These are phyloP conservation scores for Cicer cuneatum DNA, from an alignment of 306 rosid species.

Conservation along the genomic window DNA sequence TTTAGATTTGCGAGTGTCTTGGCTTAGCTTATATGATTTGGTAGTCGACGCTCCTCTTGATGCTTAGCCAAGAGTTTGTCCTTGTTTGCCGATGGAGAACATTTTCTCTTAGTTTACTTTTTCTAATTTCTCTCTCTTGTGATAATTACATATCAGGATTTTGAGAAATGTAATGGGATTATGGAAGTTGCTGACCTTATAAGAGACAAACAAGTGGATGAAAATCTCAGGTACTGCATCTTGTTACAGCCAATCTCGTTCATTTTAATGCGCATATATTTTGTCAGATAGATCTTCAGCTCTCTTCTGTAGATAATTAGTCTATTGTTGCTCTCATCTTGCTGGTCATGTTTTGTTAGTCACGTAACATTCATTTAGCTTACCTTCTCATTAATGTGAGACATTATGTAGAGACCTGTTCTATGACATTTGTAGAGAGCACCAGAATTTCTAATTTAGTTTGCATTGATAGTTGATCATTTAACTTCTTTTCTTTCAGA, in stretches of 20 bases:
- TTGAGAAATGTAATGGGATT: constrained; percentile 75
- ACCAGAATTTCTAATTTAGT: not conserved
- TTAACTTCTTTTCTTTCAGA: constrained; percentile 9
- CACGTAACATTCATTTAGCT: not conserved
- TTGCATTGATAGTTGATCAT: constrained; percentile 1
- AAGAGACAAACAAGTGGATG: constrained; percentile 85
- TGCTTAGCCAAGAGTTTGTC: constrained; percentile 27
- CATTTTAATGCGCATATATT: constrained; percentile 2
- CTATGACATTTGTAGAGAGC: not conserved
- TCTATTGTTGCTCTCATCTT: not conserved
- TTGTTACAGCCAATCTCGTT: constrained; percentile 21
- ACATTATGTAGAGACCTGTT: constrained; percentile 21
- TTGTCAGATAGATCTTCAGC: constrained; percentile 9
- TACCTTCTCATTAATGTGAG: constrained; percentile 26
- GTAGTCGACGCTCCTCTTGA: constrained; percentile 30
- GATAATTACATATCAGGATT: constrained; percentile 63
- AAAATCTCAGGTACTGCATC: constrained; percentile 78
- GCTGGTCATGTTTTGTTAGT: constrained; percentile 17
- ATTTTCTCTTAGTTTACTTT: constrained; percentile 21
- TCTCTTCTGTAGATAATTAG: constrained; percentile 28
- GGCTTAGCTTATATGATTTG: constrained; percentile 30
- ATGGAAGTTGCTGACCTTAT: constrained; percentile 89
- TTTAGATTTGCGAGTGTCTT: constrained; percentile 30
- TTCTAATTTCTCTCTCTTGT: constrained; percentile 14
- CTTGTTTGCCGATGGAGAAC: constrained; percentile 18